Evolutionary conservation across 371 early-diverging fungal genomes (phyloP), one percentile per base, ranked within the genome.

Genomic region (Globomyces sp.): DNA sequence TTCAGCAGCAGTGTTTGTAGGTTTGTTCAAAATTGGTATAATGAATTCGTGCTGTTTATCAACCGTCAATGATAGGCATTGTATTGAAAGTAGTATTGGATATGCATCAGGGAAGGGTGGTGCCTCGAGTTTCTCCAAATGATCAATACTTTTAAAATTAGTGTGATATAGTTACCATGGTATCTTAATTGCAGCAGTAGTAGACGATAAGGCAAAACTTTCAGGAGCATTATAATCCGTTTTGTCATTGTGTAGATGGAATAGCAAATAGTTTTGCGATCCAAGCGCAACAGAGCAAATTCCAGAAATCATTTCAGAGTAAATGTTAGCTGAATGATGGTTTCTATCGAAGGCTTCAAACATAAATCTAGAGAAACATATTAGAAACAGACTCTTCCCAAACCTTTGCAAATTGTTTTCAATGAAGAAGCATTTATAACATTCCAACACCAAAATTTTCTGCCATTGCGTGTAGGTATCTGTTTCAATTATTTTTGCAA

Each of bases 71-170:
- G 84, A 79, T 4, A 94, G 69, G 64, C 90, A 87, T 11, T 86
- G 71, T 5, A 92, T 74, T 0, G 92, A 85, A 3, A 96, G 79
- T 65, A 87, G 90, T 50, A 88, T 86, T n/a, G 91, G 74, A 66
- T 98, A 98, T 0, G 88, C 88, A 2, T 93, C 93, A 0, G 98
- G 93, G 9, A 94, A 85, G 0, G 72, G 57, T 2, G 98, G 98
- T 1, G 96, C 90, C 2, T 95, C 96, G 11, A 85, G 78, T 71
- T 94, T 95, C 72, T 97, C 98, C 47, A 97, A 81, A 74, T 93
- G 94, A 76, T 93, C 93, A 55, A 94, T 82, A 71, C 76, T 75
- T 41, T 63, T 8, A 13, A 44, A 40, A 41, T 52, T 48, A 2
- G 39, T 60, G 41, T 58, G 1, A 47, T 34, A 57, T 24, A 24